Conservation (phyloP, 768 basidiomycete species). For the Hypsizygus marmoreus region DNA sequence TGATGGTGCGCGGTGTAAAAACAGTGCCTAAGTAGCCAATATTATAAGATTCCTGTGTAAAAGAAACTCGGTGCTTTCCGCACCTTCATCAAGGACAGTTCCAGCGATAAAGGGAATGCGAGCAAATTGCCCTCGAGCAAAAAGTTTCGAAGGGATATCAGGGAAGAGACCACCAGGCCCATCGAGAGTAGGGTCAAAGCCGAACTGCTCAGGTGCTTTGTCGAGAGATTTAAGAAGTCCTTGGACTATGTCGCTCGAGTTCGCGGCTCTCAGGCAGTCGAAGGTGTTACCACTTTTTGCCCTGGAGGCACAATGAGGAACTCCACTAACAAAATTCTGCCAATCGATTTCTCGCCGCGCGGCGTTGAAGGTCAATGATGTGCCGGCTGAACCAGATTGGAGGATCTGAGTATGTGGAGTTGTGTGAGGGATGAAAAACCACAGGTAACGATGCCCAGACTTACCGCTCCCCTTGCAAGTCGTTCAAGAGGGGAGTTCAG, state of each 20-base stretch:
- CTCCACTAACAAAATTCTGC: constrained; percentile 31
- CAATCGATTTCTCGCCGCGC: constrained; percentile 27
- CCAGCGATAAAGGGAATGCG: constrained; percentile 47
- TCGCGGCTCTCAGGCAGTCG: constrained; percentile 29
- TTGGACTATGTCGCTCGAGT: constrained; percentile 28
- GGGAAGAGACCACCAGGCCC: constrained; percentile 40
- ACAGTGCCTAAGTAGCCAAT: constrained; percentile 28
- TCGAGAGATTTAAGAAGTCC: constrained; percentile 25
- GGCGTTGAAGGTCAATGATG: constrained; percentile 27
- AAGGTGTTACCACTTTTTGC: constrained; percentile 33
- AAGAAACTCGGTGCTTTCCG: too few relatives aligned
- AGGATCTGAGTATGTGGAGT: constrained; percentile 37
- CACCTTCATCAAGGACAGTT: constrained; percentile 48
- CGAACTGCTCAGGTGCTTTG: constrained; percentile 26
- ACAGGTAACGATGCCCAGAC: constrained; percentile 5
- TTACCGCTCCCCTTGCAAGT: constrained; percentile 33
- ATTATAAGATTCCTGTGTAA: too few relatives aligned
- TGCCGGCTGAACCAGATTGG: constrained; percentile 42
- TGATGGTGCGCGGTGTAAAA: constrained; percentile 23
- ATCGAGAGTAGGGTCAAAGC: constrained; percentile 43
- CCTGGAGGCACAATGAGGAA: constrained; percentile 24
- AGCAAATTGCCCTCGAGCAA: constrained; percentile 34
- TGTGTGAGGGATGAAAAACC: background rate
- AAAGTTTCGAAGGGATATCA: constrained; percentile 36
- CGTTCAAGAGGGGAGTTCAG: constrained; percentile 29